phyloP scores from a whole-genome alignment of 768 basidiomycete genomes.

The Termitomyces sp. region DNA sequence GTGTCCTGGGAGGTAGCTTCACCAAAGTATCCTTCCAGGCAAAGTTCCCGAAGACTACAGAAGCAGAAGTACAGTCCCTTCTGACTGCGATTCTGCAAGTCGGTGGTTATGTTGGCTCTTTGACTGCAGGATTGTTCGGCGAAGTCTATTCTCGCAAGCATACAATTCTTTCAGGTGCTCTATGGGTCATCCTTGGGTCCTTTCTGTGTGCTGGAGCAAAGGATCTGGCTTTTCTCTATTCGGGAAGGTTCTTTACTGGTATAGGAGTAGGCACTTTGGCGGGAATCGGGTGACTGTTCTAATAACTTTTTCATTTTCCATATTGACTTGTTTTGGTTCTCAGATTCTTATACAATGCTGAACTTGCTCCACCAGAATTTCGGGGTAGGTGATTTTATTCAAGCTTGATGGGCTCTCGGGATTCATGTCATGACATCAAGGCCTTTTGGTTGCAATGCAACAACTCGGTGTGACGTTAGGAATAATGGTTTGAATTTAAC shows the following conservation, averaged over 20 bases:
- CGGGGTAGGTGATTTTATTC: slow-evolving; percentile 2
- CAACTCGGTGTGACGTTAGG: slow-evolving; percentile 15
- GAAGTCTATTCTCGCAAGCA: slow-evolving; percentile 15
- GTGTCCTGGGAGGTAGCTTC: slow-evolving; percentile 14
- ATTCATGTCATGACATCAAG: neutral
- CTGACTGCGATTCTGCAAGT: slow-evolving; percentile 15
- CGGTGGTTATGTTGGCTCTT: slow-evolving; percentile 13
- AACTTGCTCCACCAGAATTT: slow-evolving; percentile 14
- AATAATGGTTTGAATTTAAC: slow-evolving; percentile 8
- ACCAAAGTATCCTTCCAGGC: slow-evolving; percentile 11
- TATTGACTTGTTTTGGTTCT: neutral
- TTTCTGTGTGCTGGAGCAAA: slow-evolving; percentile 13
- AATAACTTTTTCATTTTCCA: neutral
- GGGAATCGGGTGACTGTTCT: slow-evolving; percentile 8
- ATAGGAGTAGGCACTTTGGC: slow-evolving; percentile 13
- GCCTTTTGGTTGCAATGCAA: slow-evolving; percentile 15
- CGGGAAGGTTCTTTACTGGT: slow-evolving; percentile 15
- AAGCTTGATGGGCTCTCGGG: neutral
- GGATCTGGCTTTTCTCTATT: slow-evolving; percentile 12
- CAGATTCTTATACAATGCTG: slow-evolving; percentile 14
- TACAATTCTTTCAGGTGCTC: slow-evolving; percentile 13
- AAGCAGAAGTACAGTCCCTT: slow-evolving; percentile 13
- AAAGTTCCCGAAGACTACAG: slow-evolving; percentile 10
- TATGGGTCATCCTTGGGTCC: slow-evolving; percentile 14
- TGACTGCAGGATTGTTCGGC: slow-evolving; percentile 12